Evolutionary conservation across 2,329 filamentous ascomycete genomes (phyloP).

Genomic region (Colletotrichum sp.): DNA sequence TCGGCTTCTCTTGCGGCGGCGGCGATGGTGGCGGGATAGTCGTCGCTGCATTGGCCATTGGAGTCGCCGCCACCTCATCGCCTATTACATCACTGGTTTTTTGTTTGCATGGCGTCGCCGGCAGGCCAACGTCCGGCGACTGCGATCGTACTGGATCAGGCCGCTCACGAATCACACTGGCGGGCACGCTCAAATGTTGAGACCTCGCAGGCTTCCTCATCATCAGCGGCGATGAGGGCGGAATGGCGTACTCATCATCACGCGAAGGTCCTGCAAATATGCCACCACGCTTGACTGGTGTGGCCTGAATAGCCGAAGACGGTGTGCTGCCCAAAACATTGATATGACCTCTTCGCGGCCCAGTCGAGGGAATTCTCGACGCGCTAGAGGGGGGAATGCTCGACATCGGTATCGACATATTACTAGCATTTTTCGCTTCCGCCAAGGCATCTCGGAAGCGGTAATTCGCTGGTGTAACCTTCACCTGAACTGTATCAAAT

Average conservation of each 20-base stretch:
- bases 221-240: constrained; percentile 40
- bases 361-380: constrained; percentile 47
- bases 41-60: background rate
- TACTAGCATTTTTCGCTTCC: constrained; percentile 26
- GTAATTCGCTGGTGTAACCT: constrained; percentile 61
- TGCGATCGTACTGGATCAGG: background rate
- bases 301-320: constrained; percentile 22
- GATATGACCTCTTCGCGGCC: constrained; percentile 33
- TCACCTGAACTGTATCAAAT: constrained; percentile 51
- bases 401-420: constrained; percentile 3
- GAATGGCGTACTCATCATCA: constrained; percentile 31
- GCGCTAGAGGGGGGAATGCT: constrained; percentile 41
- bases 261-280: background rate
- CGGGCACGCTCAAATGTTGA: constrained; percentile 13
- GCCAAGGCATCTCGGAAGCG: constrained; percentile 57
- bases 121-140: constrained; percentile 22
- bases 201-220: constrained; percentile 25
- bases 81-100: constrained; percentile 21
- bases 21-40: background rate
- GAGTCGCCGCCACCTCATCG: constrained; percentile 20
- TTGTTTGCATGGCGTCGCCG: constrained; percentile 44
- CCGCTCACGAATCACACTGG: constrained; percentile 32
- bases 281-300: constrained; percentile 10
- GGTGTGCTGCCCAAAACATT: constrained; percentile 29
- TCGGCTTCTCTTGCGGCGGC: constrained; percentile 26